Conservation (phyloP, 2,329 filamentous ascomycete genomes). For the Penicillium sp. region DNA sequence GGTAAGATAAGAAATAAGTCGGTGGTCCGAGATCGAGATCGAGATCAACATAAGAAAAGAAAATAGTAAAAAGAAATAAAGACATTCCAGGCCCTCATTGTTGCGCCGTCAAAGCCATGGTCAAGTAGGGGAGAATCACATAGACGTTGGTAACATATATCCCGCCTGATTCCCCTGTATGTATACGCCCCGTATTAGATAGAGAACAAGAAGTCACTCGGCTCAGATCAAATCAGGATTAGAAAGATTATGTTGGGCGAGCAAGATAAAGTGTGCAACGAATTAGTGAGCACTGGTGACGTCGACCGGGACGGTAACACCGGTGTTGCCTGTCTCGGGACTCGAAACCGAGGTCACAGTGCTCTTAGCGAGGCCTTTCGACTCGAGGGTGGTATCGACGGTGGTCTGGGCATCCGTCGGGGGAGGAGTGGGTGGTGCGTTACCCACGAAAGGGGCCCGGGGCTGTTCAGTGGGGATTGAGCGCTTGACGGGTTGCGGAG, state of each 20-base stretch:
- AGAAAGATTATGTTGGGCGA: slow-evolving; percentile 26
- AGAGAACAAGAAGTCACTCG: slow-evolving; percentile 25
- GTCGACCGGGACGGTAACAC: slow-evolving; percentile 28
- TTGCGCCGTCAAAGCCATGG: slow-evolving; percentile 35
- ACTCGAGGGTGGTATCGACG: slow-evolving; percentile 43
- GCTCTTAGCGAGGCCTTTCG: slow-evolving; percentile 35
- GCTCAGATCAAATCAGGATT: slow-evolving; percentile 20
- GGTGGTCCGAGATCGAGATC: slow-evolving; percentile 1
- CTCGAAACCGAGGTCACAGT: slow-evolving; percentile 35
- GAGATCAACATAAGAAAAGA: slow-evolving; percentile 12
- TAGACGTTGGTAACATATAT: slow-evolving; percentile 32
- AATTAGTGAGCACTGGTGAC: slow-evolving; percentile 28
- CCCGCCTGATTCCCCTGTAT: slow-evolving; percentile 35
- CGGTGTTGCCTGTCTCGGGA: slow-evolving; percentile 29
- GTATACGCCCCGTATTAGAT: slow-evolving; percentile 39
- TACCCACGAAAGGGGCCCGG: slow-evolving; percentile 49
- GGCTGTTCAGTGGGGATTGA: slow-evolving; percentile 37
- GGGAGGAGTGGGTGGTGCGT: slow-evolving; percentile 63
- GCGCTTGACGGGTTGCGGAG: slow-evolving; percentile 36
- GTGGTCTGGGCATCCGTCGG: slow-evolving; percentile 68
- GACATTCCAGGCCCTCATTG: slow-evolving; percentile 25
- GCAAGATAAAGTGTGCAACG: slow-evolving; percentile 27
- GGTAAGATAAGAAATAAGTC: slow-evolving; percentile 15
- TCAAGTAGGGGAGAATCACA: slow-evolving; percentile 25
- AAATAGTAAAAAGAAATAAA: slow-evolving; percentile 15